Evolutionary conservation across 345 rosid genomes (phyloP).

Genomic region (Acer yangbiense): DNA sequence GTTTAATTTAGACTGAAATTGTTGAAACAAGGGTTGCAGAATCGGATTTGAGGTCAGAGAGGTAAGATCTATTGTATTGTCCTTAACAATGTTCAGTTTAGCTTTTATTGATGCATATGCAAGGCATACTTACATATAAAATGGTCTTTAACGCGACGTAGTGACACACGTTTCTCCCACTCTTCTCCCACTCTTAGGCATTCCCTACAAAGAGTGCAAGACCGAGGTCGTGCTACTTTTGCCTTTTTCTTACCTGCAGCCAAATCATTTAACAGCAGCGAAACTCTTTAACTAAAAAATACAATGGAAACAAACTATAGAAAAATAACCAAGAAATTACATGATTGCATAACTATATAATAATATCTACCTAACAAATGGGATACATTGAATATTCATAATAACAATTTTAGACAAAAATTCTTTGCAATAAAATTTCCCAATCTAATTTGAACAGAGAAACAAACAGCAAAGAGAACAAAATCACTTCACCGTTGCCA

Average conservation of each 20-base stretch:
- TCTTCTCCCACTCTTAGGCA: constrained; percentile 66
- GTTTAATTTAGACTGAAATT: neutral
- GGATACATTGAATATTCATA: neutral
- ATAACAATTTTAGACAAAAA: neutral
- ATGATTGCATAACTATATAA: neutral
- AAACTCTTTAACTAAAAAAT: neutral
- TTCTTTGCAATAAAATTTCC: constrained; percentile 7
- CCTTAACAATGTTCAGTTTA: neutral
- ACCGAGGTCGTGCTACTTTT: constrained; percentile 71
- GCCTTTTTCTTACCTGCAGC: constrained; percentile 74
- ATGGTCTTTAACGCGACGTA: constrained; percentile 75
- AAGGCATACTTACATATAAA: constrained; percentile 75
- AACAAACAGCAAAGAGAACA: neutral
- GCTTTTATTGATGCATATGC: neutral
- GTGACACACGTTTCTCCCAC: constrained; percentile 60
- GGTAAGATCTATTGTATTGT: neutral
- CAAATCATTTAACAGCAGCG: constrained; percentile 4
- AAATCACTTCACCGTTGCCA: constrained; percentile 60
- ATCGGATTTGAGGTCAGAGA: no score
- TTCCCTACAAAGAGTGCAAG: constrained; percentile 88
- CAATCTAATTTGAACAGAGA: neutral
- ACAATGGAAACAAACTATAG: neutral
- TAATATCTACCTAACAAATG: neutral
- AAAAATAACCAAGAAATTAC: neutral
- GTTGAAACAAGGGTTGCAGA: neutral